Base-by-base conservation (phyloP, 768 basidiomycete genomes). In the Tricholoma saponaceum region DNA sequence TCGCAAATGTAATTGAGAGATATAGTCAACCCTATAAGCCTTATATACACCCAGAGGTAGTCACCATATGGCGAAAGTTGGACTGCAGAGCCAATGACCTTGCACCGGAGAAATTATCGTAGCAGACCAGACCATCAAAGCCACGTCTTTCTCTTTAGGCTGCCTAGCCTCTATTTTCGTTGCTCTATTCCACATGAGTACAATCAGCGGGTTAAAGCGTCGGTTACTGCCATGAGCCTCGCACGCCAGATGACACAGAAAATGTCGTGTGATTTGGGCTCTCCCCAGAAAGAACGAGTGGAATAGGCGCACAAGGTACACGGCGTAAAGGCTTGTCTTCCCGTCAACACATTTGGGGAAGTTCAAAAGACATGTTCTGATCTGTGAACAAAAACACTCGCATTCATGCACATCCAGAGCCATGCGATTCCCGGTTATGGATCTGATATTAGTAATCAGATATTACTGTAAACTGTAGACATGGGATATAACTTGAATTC, bases 31-130 rank as follows among this genome's bases (percentile, higher is more conserved):
- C n/a, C 52, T 60, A 37, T 16, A 37, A 5, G 2, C 35, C 35
- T 65, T 65, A 64, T 64, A 64, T 50, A 52, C 8, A 10, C 8
- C 33, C 33, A 35, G 33, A 35, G 33, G 33, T 2, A 37, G 9
- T 14, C 37, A 18, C 12, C 18, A 43, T 5, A 14, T 14, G 5
- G 16, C 18, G 20, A 43, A 43, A 43, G 20, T 43, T 20, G 18
- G 20, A 20, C 41, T 1, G 35, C 35, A 37, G 14, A 37, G 14
- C 35, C 13, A 5, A 14, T 37, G 13, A 39, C n/a, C 16, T 6
- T 39, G 13, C n/a, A 39, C 16, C 14, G 16, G 37, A 14, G 5
- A 37, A 37, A 16, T 16, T 14, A 37, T 37, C 6, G 16, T 39
- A n/a, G 14, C 37, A 37, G 14, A 12, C n/a, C 35, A 37, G 35